These are phyloP conservation scores for Hyphochytrium catenoides DNA, from an alignment of 352 stramenopile genomes.

Conservation along the genomic window DNA sequence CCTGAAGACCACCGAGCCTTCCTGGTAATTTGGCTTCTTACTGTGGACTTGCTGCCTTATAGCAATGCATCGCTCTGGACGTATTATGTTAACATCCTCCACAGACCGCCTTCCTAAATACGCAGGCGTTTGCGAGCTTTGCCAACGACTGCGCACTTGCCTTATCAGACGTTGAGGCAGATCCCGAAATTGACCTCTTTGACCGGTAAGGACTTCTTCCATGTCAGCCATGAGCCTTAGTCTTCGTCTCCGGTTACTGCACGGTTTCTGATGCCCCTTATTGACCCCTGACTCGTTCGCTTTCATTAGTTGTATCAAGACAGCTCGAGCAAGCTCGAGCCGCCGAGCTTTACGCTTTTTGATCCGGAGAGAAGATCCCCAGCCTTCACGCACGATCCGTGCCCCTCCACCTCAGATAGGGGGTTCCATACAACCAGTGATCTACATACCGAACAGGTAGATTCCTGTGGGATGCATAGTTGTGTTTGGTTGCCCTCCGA, in stretches of 20 bases:
- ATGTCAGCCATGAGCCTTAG: constrained; percentile 20
- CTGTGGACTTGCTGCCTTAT: constrained; percentile 17
- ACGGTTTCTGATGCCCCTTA: too few species aligned
- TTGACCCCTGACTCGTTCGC: too few species aligned
- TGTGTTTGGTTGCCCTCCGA: too few species aligned
- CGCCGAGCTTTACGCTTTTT: too few species aligned
- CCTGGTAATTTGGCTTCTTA: constrained; percentile 17
- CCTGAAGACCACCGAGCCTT: background rate
- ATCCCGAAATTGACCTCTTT: constrained; percentile 25
- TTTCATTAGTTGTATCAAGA: too few species aligned
- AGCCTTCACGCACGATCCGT: too few species aligned
- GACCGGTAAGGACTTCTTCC: constrained; percentile 27
- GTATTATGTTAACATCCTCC: constrained; percentile 15
- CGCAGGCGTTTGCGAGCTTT: constrained; percentile 29
- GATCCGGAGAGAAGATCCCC: too few species aligned
- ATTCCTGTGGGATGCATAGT: too few species aligned
- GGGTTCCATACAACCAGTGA: too few species aligned
- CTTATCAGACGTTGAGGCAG: constrained; percentile 12
- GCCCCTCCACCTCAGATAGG: too few species aligned
- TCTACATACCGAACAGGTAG: too few species aligned
- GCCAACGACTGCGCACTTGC: constrained; percentile 30
- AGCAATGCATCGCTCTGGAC: constrained; percentile 9
- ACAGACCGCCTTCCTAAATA: constrained; percentile 24
- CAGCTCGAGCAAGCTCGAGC: too few species aligned
- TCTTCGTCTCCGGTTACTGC: constrained; percentile 14